Evolutionary conservation across 129 eudicot species (phyloP), one percentile per base, ranked within the genome.

Genomic region (Artemisia tridentata): DNA sequence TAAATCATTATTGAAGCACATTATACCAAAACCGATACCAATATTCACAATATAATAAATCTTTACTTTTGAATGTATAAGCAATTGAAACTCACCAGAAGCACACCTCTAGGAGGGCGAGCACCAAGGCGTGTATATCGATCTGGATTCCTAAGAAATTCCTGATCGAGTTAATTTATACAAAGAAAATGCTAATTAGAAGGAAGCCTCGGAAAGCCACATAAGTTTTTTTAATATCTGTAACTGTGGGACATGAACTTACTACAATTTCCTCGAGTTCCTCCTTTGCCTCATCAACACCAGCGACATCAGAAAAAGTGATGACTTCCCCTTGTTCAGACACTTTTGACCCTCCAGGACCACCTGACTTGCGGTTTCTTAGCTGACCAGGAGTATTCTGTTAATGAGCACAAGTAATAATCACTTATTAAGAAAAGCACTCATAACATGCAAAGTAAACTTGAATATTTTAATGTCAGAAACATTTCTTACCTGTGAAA

Each of bases 251-350:
- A 45, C 61, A 62, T 52, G 67, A 63, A 75, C 83, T 76, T 89
- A 95, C 99, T 83, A 95, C 99, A 86, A 95, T 95, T 77, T 95
- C 99, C 80, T 95, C 99, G 16, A 95, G 85, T 83, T 95, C 99
- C 81, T 95, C 99, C 78, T 95, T 95, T 17, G 99, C 99, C 81
- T 95, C 99, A 76, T 95, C 97, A 84, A 95, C 99, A 69, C 99
- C 99, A 15, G 99, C 99, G 70, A 95, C 97, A 83, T 95, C 99
- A 65, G 97, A 85, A 95, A 95, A 95, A 12, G 96, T 88, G 68
- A 95, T 23, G 34, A 75, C 72, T 79, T 95, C 95, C 66, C 99
- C 99, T 71, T 79, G 88, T 78, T 95, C 99, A 71, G 91, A 63
- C 15, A 77, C 95, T 81, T 90, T 90, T 18, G 97, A 62, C 21